phyloP scores from a whole-genome alignment of 2,329 filamentous ascomycete species.

The Lachnellula subtilissima region DNA sequence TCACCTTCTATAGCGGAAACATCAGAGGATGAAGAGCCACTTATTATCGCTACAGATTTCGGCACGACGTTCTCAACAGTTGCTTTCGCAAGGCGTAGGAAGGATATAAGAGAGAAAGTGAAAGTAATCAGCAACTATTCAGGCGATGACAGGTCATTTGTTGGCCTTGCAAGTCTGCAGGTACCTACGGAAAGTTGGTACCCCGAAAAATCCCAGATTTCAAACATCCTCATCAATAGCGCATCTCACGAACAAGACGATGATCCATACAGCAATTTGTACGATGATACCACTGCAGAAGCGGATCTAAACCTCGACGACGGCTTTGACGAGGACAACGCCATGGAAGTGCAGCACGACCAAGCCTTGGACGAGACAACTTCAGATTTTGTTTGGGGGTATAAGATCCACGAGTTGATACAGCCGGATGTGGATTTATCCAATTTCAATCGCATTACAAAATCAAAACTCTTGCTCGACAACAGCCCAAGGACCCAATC shows the following conservation, averaged over 20 bases:
- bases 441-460: constrained; percentile 6
- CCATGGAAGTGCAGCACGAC: neutral
- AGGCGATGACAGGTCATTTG: neutral
- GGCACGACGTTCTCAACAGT: constrained; percentile 13
- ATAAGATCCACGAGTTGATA: constrained; percentile 1
- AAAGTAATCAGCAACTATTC: constrained; percentile 1
- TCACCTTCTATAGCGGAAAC: neutral
- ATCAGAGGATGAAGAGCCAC: neutral
- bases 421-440: neutral
- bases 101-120: neutral
- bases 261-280: neutral
- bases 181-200: constrained; percentile 10
- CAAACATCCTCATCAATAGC: neutral
- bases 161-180: neutral
- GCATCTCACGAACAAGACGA: neutral
- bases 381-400: constrained; percentile 7
- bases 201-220: neutral
- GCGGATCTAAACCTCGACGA: neutral
- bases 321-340: neutral
- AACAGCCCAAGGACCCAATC: constrained; percentile 8
- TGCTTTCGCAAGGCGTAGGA: constrained; percentile 3
- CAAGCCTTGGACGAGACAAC: neutral
- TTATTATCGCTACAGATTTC: constrained; percentile 9
- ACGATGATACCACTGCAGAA: neutral
- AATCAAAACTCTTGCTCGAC: constrained; percentile 17